A percentile compares a stretch with the other conserved stretches of the same genome.
Evolutionary conservation across 169 alveolate species (phyloP).

Genomic region (Eimeria falciformis): DNA sequence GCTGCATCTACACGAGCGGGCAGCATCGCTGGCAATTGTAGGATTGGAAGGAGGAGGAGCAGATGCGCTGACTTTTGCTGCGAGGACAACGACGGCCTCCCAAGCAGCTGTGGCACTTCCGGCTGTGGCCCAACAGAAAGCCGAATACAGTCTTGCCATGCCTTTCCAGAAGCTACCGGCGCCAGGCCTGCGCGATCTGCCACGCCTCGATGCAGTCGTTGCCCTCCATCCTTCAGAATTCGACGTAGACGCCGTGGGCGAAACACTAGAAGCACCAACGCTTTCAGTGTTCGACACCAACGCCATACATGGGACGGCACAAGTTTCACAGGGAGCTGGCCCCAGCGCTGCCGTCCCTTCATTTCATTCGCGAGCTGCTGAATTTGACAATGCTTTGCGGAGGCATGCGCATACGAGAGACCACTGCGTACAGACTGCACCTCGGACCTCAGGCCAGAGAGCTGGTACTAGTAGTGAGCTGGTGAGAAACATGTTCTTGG

Average conservation of each 20-base stretch:
- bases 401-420: background rate
- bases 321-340: background rate
- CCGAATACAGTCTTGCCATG: too few relatives aligned
- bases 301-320: too few relatives aligned
- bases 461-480: background rate
- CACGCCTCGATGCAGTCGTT: background rate
- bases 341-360: too few relatives aligned
- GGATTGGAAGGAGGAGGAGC: background rate
- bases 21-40: background rate
- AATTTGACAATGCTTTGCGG: background rate
- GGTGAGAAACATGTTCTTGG: too few relatives aligned
- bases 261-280: background rate
- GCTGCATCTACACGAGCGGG: conserved; percentile 9
- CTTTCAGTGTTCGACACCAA: background rate
- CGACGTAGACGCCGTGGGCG: background rate
- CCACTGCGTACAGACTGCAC: conserved; percentile 2
- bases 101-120: background rate
- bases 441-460: background rate
- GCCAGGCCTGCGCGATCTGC: background rate
- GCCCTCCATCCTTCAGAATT: background rate
- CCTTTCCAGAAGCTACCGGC: background rate
- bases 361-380: too few relatives aligned
- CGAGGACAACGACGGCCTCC: background rate
- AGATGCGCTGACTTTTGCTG: background rate
- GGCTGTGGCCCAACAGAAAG: background rate